Percentiles rank a stretch among this genome's conserved stretches.
These are phyloP conservation scores for Alnus glutinosa DNA, from an alignment of 306 rosid species.

Conservation along the genomic window DNA sequence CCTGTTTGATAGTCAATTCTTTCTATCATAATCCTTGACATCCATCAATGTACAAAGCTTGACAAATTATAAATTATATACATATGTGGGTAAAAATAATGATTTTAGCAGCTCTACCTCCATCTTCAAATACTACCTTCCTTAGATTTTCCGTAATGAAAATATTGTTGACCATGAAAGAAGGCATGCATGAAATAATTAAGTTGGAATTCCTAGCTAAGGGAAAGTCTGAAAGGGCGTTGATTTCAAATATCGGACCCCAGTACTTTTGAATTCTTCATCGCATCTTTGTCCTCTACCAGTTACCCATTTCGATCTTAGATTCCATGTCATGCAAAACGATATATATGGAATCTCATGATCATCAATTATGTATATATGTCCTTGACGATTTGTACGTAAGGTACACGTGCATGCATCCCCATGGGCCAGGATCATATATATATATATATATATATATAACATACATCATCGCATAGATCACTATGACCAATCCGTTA, in stretches of 20 bases:
- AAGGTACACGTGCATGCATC: too few species aligned
- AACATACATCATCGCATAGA: neutral
- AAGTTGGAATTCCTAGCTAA: too few species aligned
- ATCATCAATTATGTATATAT: too few species aligned
- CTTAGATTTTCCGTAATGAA: neutral
- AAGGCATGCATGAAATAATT: neutral
- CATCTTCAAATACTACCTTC: neutral
- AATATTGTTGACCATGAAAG: neutral
- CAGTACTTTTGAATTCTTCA: slow-evolving; percentile 2
- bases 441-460: neutral
- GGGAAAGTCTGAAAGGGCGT: neutral
- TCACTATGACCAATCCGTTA: too few species aligned
- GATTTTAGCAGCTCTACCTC: neutral
- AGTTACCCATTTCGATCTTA: too few species aligned
- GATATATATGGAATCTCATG: slow-evolving; percentile 13
- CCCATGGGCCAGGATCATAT: too few species aligned
- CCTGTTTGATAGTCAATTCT: neutral
- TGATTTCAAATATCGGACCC: slow-evolving; percentile 14
- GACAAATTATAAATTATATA: neutral
- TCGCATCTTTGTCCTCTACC: neutral
- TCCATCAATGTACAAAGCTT: neutral
- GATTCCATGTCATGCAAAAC: slow-evolving; percentile 6
- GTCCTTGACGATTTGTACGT: neutral
- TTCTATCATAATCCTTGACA: neutral
- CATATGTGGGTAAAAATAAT: neutral